These are phyloP conservation scores for Hamigera avellanea DNA, from an alignment of 495 filamentous ascomycete genomes.

Conservation along the genomic window DNA sequence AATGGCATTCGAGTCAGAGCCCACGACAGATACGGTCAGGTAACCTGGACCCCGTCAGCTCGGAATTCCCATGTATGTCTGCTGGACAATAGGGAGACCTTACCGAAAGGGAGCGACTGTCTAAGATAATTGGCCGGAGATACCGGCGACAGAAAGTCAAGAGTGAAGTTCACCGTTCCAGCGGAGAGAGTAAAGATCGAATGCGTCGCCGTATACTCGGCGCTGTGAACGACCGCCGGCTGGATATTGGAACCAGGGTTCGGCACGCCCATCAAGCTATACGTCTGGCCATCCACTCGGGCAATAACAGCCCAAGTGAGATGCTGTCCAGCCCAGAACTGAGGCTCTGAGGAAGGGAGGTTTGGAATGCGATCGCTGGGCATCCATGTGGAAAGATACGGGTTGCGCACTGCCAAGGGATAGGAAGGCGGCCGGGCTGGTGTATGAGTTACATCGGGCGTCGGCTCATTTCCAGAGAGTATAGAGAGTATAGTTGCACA, in stretches of 20 bases:
- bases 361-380: constrained; percentile 25
- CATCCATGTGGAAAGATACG: constrained; percentile 37
- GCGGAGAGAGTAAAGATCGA: constrained; percentile 31
- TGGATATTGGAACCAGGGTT: constrained; percentile 13
- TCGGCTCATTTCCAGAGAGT: constrained; percentile 4
- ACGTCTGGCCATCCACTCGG: constrained; percentile 33
- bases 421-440: constrained; percentile 33
- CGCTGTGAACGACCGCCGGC: constrained; percentile 25
- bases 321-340: constrained; percentile 40
- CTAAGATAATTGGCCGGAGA: constrained; percentile 72
- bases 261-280: constrained; percentile 36
- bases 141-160: constrained; percentile 74
- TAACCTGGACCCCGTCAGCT: constrained; percentile 35
- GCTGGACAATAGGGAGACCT: not conserved
- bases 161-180: constrained; percentile 23
- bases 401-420: constrained; percentile 36
- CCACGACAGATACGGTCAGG: constrained; percentile 49
- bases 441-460: constrained; percentile 8
- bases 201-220: constrained; percentile 36
- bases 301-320: constrained; percentile 38
- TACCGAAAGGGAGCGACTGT: constrained; percentile 69
- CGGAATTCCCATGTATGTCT: constrained; percentile 3
- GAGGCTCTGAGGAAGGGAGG: constrained; percentile 28
- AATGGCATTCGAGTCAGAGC: constrained; percentile 15
- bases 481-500: constrained; percentile 12